Conservation (phyloP, 139 green algal species). For the Prasinococcaceae sp. region DNA sequence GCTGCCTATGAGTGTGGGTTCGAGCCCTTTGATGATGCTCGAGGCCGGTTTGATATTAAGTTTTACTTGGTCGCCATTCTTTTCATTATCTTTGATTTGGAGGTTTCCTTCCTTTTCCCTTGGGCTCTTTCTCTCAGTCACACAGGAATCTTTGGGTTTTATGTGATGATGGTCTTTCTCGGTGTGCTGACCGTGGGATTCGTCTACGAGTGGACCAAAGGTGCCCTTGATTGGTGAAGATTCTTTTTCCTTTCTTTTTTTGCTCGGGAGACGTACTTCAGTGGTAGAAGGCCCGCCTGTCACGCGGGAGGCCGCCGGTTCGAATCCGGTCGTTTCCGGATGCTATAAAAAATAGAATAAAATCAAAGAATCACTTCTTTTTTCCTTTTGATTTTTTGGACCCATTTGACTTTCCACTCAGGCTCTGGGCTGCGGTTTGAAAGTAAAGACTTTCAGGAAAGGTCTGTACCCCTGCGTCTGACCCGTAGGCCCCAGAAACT, state of each 20-base stretch:
- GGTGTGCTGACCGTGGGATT: constrained; percentile 12
- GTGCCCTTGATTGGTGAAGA: constrained; percentile 16
- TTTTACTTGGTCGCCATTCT: constrained; percentile 15
- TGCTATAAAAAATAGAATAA: too few relatives aligned
- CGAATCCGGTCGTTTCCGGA: too few relatives aligned
- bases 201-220: constrained; percentile 20
- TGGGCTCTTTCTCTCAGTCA: constrained; percentile 15
- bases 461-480: too few relatives aligned
- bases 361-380: too few relatives aligned
- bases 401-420: too few relatives aligned
- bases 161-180: constrained; percentile 15
- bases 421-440: too few relatives aligned
- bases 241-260: not conserved
- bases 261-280: too few relatives aligned
- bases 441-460: too few relatives aligned
- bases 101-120: constrained; percentile 17
- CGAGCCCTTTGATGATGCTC: constrained; percentile 10
- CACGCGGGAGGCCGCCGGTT: too few relatives aligned
- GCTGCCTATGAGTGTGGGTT: constrained; percentile 8
- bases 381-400: too few relatives aligned
- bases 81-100: constrained; percentile 16
- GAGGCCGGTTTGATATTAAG: constrained; percentile 10
- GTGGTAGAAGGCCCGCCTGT: too few relatives aligned
- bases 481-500: too few relatives aligned
- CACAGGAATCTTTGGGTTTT: constrained; percentile 16